These are phyloP conservation scores for Nicotiana tabacum DNA, from an alignment of 257 asterid species.

Conservation along the genomic window DNA sequence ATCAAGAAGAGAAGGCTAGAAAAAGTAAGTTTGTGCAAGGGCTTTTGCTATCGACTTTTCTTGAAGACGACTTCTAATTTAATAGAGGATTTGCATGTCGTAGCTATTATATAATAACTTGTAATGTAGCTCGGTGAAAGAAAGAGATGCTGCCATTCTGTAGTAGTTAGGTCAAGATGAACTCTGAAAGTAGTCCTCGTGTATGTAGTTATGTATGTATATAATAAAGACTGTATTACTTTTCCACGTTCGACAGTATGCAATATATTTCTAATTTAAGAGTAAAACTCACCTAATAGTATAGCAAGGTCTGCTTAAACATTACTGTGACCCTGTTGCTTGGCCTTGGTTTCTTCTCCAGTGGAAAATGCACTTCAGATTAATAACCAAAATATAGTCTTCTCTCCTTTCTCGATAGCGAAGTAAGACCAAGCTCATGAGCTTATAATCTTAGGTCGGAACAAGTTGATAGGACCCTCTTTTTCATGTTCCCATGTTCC, in stretches of 20 bases:
- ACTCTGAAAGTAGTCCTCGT: not conserved
- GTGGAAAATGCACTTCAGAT: no score
- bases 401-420: no score
- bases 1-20: conserved; percentile 60
- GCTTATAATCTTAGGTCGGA: no score
- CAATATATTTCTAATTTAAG: not conserved
- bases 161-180: not conserved
- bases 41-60: conserved; percentile 62
- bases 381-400: no score
- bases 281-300: not conserved
- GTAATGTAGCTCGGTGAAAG: not conserved
- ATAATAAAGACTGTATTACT: not conserved
- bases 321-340: not conserved
- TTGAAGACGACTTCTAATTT: conserved; percentile 36
- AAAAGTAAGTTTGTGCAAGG: conserved; percentile 66
- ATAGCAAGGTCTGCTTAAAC: not conserved
- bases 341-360: no score
- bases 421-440: no score
- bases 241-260: not conserved
- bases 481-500: no score
- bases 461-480: no score
- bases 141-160: not conserved
- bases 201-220: conserved; percentile 1
- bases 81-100: conserved; percentile 13
- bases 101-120: not conserved